Conservation (phyloP, 108 stramenopile species). For the Cafeteria roenbergensis region DNA sequence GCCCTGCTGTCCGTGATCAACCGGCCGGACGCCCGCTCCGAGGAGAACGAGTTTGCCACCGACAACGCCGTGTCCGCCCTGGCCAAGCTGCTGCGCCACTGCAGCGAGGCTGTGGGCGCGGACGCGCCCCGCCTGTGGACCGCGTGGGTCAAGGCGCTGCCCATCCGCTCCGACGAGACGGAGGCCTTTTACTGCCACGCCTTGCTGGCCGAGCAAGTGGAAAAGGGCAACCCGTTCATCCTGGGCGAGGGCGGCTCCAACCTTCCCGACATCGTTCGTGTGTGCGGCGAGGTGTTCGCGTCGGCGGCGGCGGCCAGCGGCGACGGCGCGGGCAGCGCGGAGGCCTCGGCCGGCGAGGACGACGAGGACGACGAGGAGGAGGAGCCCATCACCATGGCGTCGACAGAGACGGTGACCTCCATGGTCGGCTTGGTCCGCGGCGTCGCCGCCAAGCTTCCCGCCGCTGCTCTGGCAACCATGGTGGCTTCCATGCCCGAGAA, state of each 20-base stretch:
- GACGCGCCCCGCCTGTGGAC: background rate
- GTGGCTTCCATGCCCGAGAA: no score
- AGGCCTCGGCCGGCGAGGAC: no score
- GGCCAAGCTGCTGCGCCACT: background rate
- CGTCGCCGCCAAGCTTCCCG: no score
- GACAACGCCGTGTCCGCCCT: conserved; percentile 8
- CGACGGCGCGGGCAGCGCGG: background rate
- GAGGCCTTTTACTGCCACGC: background rate
- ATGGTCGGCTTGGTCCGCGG: no score
- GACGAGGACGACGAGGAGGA: no score
- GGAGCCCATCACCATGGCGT: no score
- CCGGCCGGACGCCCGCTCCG: background rate
- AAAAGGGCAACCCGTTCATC: background rate
- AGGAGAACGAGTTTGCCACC: conserved; percentile 2
- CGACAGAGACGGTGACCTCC: no score
- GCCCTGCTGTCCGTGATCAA: background rate
- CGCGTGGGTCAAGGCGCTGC: background rate
- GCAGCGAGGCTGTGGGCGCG: background rate
- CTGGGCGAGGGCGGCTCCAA: background rate
- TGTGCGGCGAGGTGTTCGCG: background rate
- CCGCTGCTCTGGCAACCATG: no score
- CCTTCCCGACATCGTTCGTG: background rate
- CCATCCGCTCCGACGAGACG: background rate
- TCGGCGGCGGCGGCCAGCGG: background rate
- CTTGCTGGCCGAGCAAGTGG: background rate